phyloP scores from a whole-genome alignment of 2,329 filamentous ascomycete genomes.

The Cryphonectria nitschkei region DNA sequence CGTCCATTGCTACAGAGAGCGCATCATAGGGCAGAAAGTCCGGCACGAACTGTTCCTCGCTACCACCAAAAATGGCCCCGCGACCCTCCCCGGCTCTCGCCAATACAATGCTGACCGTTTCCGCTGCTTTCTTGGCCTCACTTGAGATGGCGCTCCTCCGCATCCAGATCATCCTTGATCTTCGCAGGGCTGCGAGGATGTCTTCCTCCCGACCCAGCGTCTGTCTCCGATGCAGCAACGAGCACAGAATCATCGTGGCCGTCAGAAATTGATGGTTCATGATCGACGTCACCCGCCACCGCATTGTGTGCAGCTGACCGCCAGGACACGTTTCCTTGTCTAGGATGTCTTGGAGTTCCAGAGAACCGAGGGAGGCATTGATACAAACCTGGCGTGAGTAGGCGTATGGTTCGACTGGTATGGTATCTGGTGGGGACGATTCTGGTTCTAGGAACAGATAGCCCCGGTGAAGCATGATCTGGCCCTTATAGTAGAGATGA shows the following conservation, averaged over 20 bases:
- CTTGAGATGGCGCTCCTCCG: conserved; percentile 23
- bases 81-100: conserved; percentile 8
- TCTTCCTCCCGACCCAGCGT: conserved; percentile 9
- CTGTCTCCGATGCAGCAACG: background rate
- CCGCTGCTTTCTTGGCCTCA: conserved; percentile 24
- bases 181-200: conserved; percentile 12
- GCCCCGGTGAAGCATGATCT: conserved; percentile 38
- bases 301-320: conserved; percentile 12
- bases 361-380: conserved; percentile 32
- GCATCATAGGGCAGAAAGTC: background rate
- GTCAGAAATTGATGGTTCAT: conserved; percentile 24
- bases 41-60: background rate
- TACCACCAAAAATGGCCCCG: background rate
- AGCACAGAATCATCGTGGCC: conserved; percentile 17
- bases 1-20: background rate
- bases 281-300: conserved; percentile 19
- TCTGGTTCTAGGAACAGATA: conserved; percentile 32
- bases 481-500: conserved; percentile 37
- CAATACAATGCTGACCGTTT: conserved; percentile 12
- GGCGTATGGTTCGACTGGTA: conserved; percentile 23
- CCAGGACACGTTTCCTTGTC: conserved; percentile 31
- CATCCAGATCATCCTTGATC: conserved; percentile 27
- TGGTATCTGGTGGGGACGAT: background rate
- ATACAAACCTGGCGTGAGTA: conserved; percentile 36
- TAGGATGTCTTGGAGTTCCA: conserved; percentile 34